These are phyloP conservation scores for Flaveria bidentis DNA, from an alignment of 129 eudicot genomes.

Conservation along the genomic window DNA sequence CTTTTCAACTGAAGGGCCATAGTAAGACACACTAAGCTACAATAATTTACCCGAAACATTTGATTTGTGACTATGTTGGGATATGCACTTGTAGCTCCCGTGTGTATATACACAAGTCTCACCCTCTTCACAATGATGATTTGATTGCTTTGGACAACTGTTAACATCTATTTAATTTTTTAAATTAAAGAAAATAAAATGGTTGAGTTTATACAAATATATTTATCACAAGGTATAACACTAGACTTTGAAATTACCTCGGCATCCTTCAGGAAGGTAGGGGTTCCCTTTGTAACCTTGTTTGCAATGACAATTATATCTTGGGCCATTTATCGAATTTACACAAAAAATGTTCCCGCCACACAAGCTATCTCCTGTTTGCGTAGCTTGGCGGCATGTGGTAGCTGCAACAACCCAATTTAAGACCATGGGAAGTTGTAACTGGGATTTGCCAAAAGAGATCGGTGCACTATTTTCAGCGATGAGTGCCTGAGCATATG, in stretches of 20 bases:
- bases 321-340: constrained; percentile 22
- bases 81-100: constrained; percentile 31
- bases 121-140: constrained; percentile 2
- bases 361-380: constrained; percentile 19
- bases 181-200: no score
- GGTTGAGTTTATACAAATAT: no score
- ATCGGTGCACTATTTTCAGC: neutral
- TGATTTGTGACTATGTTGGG: constrained; percentile 11
- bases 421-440: constrained; percentile 20
- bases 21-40: no score
- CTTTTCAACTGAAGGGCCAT: no score
- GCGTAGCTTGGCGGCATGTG: constrained; percentile 20
- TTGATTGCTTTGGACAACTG: constrained; percentile 7
- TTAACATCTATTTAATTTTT: neutral
- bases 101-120: constrained; percentile 29
- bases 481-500: constrained; percentile 5
- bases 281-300: constrained; percentile 36
- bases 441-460: neutral
- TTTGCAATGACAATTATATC: constrained; percentile 35
- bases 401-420: constrained; percentile 33
- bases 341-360: constrained; percentile 29
- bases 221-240: no score
- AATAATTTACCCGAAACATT: constrained; percentile 26
- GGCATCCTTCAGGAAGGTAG: constrained; percentile 36
- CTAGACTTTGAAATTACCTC: constrained; percentile 21